phyloP scores from a whole-genome alignment of 176 grass and related monocot genomes.

The Hsuehochloa calcarea region DNA sequence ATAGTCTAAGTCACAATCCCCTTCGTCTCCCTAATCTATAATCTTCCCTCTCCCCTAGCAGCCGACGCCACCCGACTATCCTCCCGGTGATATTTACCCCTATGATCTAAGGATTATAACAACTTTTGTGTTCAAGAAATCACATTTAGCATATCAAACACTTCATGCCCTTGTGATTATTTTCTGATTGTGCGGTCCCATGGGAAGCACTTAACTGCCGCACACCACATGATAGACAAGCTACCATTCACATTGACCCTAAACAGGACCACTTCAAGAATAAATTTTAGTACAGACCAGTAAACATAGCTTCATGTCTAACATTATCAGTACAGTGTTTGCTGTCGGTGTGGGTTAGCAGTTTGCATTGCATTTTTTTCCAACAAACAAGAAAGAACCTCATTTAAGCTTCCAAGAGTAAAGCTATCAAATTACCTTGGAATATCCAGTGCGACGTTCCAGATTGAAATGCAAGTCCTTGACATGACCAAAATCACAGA shows the following conservation, averaged over 20 bases:
- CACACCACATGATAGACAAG: background rate
- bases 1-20: too few species aligned
- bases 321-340: background rate
- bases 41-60: too few species aligned
- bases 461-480: constrained; percentile 63
- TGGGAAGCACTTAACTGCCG: background rate
- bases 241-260: background rate
- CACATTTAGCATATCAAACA: background rate
- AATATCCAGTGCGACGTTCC: constrained; percentile 52
- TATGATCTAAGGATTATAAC: too few species aligned
- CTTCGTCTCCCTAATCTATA: too few species aligned
- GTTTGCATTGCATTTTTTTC: background rate
- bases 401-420: background rate
- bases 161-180: background rate
- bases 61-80: too few species aligned
- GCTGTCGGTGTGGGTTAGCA: background rate
- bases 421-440: constrained; percentile 47
- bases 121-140: constrained; percentile 11
- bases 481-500: constrained; percentile 54
- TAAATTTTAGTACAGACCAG: background rate
- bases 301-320: constrained; percentile 6
- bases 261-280: constrained; percentile 4
- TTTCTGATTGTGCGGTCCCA: background rate
- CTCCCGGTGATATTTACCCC: too few species aligned
- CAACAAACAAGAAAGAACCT: background rate